A percentile compares a stretch with the other conserved stretches of the same genome.
phyloP scores from a whole-genome alignment of 805 yeast genomes.

The Ogataea methanolica region DNA sequence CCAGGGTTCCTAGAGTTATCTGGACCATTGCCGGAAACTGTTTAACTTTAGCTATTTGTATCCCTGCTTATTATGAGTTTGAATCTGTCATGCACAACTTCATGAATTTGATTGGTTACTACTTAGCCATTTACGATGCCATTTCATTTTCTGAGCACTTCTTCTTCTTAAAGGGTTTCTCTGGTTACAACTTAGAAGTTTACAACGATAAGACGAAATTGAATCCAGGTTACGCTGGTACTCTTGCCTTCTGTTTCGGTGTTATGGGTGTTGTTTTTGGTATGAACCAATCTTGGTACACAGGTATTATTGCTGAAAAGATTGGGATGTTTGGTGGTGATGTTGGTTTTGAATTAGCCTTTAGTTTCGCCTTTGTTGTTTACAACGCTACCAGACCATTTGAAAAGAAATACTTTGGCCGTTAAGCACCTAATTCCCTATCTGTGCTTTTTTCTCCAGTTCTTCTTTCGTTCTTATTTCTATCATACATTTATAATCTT shows the following conservation, averaged over 20 bases:
- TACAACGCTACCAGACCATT: conserved; percentile 56
- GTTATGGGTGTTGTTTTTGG: conserved; percentile 83
- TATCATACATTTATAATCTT: too few relatives aligned
- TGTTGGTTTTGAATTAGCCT: conserved; percentile 78
- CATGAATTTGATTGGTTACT: conserved; percentile 89
- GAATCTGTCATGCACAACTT: conserved; percentile 72
- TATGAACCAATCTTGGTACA: conserved; percentile 83
- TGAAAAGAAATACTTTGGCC: conserved; percentile 61
- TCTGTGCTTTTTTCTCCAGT: not conserved
- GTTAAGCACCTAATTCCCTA: conserved; percentile 19
- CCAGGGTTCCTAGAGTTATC: conserved; percentile 70
- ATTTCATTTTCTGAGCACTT: conserved; percentile 77
- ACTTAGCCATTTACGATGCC: conserved; percentile 79
- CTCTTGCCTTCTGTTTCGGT: conserved; percentile 75
- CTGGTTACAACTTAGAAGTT: conserved; percentile 57
- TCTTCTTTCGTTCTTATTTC: not conserved
- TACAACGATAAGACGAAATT: conserved; percentile 53
- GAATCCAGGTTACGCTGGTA: conserved; percentile 78
- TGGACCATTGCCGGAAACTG: conserved; percentile 80
- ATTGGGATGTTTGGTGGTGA: conserved; percentile 78
- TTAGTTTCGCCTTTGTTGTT: conserved; percentile 59
- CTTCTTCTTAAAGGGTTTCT: conserved; percentile 61
- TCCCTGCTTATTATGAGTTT: conserved; percentile 80
- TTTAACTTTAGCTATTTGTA: conserved; percentile 77
- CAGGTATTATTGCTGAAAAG: conserved; percentile 57